Base-by-base conservation (phyloP, 345 rosid species). In the Rhizophora apiculata region DNA sequence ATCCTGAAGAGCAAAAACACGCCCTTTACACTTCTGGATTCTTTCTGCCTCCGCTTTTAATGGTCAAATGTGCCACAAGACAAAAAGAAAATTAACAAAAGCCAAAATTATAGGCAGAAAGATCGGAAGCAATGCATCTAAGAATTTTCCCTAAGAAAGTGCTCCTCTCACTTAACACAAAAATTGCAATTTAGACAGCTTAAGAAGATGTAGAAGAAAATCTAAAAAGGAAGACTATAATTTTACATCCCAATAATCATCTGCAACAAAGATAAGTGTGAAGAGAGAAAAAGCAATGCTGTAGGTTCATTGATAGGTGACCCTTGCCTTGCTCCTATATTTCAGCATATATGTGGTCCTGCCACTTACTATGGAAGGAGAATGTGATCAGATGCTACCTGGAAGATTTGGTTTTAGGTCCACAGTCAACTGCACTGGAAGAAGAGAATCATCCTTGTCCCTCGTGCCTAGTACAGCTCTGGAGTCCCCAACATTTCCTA, bases 351-450 rank as follows among this genome's bases (percentile, higher is more conserved):
- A n/a, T 54, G 24, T 8, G 2, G 13, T 54, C 11, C 27, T 54
- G 37, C 37, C 37, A 34, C 37, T 7, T 34, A 15, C 18, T 15
- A 13, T 43, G 18, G 18, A 43, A 43, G 49, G 49, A 43, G 49
- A 43, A 43, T 13, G 18, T 43, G 49, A 43, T 15, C 18, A 13
- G 49, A n/a, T 68, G 55, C 30, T 69, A 90, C 99, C 98, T 83
- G 98, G 99, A 79, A 96, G 96, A 77, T 85, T 92, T 60, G 99
- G 99, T 70, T 96, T 96, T 56, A 96, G 98, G 85, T 96, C 99
- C 54, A 92, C 91, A 62, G 99, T 96, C 81, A 96, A 79, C 80
- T 96, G 99, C 76, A 96, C 89, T 29, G 99, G 91, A 79, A 79
- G 39, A 62, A 96, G 92, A 73, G 78, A 81, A 65, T 86, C 83